These are phyloP conservation scores for Diaporthe longicolla DNA, from an alignment of 2,329 filamentous ascomycete genomes.

Conservation along the genomic window DNA sequence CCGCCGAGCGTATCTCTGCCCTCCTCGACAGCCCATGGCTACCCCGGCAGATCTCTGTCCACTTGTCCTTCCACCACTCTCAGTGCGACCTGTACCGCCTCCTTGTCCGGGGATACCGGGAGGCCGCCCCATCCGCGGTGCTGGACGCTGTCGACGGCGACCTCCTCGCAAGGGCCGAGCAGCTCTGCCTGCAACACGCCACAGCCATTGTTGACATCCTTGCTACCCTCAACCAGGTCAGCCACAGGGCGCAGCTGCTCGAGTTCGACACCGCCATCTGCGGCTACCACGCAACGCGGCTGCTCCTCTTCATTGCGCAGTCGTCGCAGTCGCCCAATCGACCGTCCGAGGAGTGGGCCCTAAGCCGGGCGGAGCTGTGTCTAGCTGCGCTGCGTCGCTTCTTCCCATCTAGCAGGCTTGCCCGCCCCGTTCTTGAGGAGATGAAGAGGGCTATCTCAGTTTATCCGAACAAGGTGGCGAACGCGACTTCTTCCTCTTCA, in stretches of 20 bases:
- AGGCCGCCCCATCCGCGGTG: constrained; percentile 53
- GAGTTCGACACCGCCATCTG: constrained; percentile 47
- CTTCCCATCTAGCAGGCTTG: constrained; percentile 47
- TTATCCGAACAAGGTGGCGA: constrained; percentile 40
- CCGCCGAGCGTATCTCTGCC: constrained; percentile 28
- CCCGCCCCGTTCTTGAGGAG: constrained; percentile 48
- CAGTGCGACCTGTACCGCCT: constrained; percentile 61
- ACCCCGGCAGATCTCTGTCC: constrained; percentile 49
- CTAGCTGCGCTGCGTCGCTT: constrained; percentile 48
- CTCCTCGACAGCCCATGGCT: constrained; percentile 44
- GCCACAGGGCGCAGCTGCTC: constrained; percentile 40
- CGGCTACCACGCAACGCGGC: constrained; percentile 45
- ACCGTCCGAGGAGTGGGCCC: constrained; percentile 46
- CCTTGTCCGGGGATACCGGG: constrained; percentile 57
- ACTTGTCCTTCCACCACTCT: constrained; percentile 57
- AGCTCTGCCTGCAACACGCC: constrained; percentile 39
- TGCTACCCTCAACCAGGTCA: constrained; percentile 45
- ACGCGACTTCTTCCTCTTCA: background rate
- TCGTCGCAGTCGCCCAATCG: constrained; percentile 36
- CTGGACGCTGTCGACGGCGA: constrained; percentile 48
- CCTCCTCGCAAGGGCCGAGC: constrained; percentile 50
- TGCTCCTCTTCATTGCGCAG: constrained; percentile 47
- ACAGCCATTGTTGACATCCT: constrained; percentile 43
- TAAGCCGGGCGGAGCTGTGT: constrained; percentile 49
- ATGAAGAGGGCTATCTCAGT: constrained; percentile 45